Conservation (phyloP, 495 filamentous ascomycete genomes). For the Hapsidospora chrysogenum region DNA sequence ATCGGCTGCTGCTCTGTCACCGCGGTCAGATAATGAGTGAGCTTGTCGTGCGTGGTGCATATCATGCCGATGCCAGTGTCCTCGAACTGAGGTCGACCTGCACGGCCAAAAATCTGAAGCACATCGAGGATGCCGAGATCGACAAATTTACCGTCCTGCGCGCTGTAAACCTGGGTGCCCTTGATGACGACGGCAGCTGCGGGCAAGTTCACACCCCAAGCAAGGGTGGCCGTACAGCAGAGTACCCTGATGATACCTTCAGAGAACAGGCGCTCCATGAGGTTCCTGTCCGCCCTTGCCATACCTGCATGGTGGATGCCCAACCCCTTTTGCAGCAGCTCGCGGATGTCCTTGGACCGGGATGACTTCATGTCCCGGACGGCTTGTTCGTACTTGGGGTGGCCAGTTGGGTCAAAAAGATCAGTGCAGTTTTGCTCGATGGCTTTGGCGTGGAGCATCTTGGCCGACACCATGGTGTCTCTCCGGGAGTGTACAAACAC, state of each 20-base stretch:
- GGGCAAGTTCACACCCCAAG: slow-evolving; percentile 98
- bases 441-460: slow-evolving; percentile 73
- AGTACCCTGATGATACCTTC: slow-evolving; percentile 86
- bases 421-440: slow-evolving; percentile 57
- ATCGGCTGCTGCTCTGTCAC: slow-evolving; percentile 94
- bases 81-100: slow-evolving; percentile 92
- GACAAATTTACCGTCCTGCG: slow-evolving; percentile 89
- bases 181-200: slow-evolving; percentile 97
- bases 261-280: slow-evolving; percentile 79
- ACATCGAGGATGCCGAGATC: slow-evolving; percentile 96
- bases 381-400: slow-evolving; percentile 54
- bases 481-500: slow-evolving; percentile 96
- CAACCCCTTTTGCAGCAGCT: slow-evolving; percentile 75
- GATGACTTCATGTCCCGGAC: slow-evolving; percentile 67
- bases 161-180: slow-evolving; percentile 90
- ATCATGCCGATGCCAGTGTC: slow-evolving; percentile 95
- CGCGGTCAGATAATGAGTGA: slow-evolving; percentile 81
- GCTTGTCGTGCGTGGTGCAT: slow-evolving; percentile 80
- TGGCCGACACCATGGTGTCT: slow-evolving; percentile 80
- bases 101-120: slow-evolving; percentile 95
- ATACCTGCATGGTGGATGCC: slow-evolving; percentile 95
- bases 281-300: slow-evolving; percentile 78
- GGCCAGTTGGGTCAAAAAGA: slow-evolving; percentile 63
- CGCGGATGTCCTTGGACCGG: slow-evolving; percentile 69
- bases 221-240: slow-evolving; percentile 94